Conservation (phyloP, 441 rosid species). For the Gossypium aridum region DNA sequence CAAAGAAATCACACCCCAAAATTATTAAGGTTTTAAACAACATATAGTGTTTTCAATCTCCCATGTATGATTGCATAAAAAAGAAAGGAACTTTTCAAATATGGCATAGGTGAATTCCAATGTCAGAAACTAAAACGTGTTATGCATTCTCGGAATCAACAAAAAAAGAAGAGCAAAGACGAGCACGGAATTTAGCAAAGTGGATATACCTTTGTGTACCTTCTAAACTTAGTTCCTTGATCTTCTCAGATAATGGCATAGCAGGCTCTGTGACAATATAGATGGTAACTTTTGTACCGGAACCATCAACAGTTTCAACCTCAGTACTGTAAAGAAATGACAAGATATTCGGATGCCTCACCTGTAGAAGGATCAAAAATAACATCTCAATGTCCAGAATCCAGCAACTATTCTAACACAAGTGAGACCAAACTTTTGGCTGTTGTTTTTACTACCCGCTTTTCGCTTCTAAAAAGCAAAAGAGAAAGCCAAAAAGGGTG, state of each 20-base stretch:
- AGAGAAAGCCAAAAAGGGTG: background rate
- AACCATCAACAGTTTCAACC: conserved; percentile 69
- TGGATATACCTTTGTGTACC: conserved; percentile 77
- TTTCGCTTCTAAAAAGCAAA: background rate
- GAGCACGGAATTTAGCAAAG: background rate
- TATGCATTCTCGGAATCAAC: background rate
- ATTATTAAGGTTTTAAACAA: background rate
- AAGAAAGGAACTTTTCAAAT: background rate
- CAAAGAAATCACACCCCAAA: conserved; percentile 5
- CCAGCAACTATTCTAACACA: background rate
- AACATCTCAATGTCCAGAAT: background rate
- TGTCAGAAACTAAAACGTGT: background rate
- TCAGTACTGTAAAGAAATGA: conserved; percentile 94
- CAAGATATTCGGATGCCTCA: conserved; percentile 93
- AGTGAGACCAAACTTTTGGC: background rate
- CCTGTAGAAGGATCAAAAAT: conserved; percentile 41
- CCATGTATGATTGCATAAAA: background rate
- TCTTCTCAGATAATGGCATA: conserved; percentile 85
- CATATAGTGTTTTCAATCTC: background rate
- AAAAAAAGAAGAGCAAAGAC: background rate
- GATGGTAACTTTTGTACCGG: conserved; percentile 65
- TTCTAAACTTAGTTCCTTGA: conserved; percentile 84
- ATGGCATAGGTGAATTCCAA: background rate
- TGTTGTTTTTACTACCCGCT: background rate
- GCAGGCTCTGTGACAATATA: conserved; percentile 97